phyloP scores from a whole-genome alignment of 495 filamentous ascomycete species.

The Amphirosellinia nigrospora region DNA sequence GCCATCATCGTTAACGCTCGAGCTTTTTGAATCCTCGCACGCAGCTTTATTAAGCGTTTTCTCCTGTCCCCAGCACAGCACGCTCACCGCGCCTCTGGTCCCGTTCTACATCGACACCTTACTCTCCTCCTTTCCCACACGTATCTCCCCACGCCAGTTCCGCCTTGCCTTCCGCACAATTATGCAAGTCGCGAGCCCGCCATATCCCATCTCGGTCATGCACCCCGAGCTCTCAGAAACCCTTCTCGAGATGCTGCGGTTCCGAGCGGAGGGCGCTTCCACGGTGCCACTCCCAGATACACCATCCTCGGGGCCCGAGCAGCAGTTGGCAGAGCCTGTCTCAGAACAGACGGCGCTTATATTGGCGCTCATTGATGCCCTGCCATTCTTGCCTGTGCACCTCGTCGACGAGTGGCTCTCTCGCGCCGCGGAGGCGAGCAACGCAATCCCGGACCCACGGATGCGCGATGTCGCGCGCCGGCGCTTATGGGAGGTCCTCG shows the following conservation, averaged over 20 bases:
- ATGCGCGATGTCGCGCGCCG: slow-evolving; percentile 71
- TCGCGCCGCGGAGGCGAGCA: slow-evolving; percentile 70
- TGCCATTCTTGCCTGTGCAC: slow-evolving; percentile 73
- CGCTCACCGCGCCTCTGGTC: slow-evolving; percentile 72
- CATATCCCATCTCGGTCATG: slow-evolving; percentile 69
- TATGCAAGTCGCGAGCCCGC: slow-evolving; percentile 83
- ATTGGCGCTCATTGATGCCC: slow-evolving; percentile 80
- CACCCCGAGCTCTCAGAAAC: slow-evolving; percentile 80
- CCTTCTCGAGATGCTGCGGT: slow-evolving; percentile 79
- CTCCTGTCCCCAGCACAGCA: slow-evolving; percentile 76
- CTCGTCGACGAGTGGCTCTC: slow-evolving; percentile 71
- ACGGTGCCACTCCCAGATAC: slow-evolving; percentile 42
- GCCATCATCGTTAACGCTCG: slow-evolving; percentile 53
- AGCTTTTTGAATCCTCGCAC: slow-evolving; percentile 93
- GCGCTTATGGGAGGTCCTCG: slow-evolving; percentile 85
- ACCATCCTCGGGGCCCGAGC: slow-evolving; percentile 29
- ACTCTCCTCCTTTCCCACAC: slow-evolving; percentile 81
- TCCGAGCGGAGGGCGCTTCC: slow-evolving; percentile 61
- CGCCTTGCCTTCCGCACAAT: slow-evolving; percentile 90
- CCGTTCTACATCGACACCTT: slow-evolving; percentile 88
- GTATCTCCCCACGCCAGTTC: slow-evolving; percentile 88
- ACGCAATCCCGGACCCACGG: slow-evolving; percentile 61
- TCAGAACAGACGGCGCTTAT: slow-evolving; percentile 84
- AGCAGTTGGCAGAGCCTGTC: slow-evolving; percentile 40
- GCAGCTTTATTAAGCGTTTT: slow-evolving; percentile 83